phyloP scores from a whole-genome alignment of 306 rosid genomes.

The Vicia faba region DNA sequence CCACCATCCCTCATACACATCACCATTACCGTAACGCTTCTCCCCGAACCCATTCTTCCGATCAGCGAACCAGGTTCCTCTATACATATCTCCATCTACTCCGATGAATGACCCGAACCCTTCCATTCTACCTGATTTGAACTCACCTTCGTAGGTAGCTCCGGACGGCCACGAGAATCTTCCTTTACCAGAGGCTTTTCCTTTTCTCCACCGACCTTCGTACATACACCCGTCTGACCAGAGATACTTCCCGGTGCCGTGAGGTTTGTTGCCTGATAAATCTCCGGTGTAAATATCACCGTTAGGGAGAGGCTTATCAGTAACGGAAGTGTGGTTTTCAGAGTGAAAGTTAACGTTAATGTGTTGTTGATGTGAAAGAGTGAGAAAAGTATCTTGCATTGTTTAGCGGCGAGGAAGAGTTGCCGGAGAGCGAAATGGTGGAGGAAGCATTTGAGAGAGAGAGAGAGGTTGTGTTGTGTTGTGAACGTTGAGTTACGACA shows the following conservation, averaged over 20 bases:
- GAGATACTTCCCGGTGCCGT: conserved; percentile 54
- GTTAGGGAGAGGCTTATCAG: conserved; percentile 45
- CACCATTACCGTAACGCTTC: conserved; percentile 50
- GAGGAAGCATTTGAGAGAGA: conserved; percentile 36
- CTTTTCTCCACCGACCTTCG: conserved; percentile 54
- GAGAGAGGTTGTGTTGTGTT: not conserved
- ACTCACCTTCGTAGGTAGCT: conserved; percentile 55
- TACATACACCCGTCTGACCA: conserved; percentile 67
- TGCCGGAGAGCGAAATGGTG: conserved; percentile 38
- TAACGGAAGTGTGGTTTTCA: conserved; percentile 2
- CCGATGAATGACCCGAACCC: conserved; percentile 51
- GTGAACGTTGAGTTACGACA: not conserved
- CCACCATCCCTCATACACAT: conserved; percentile 53
- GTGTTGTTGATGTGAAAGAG: conserved; percentile 42
- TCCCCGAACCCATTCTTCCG: conserved; percentile 48
- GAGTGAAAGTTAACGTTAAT: conserved; percentile 25
- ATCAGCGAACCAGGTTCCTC: conserved; percentile 46
- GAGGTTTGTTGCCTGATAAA: conserved; percentile 46
- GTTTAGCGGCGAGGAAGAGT: conserved; percentile 4
- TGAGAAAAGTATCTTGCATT: conserved; percentile 51
- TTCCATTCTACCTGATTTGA: conserved; percentile 53
- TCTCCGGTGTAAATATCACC: conserved; percentile 54
- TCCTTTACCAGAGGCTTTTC: conserved; percentile 50
- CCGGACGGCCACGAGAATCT: conserved; percentile 60
- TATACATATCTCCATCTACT: conserved; percentile 46